Evolutionary conservation across 495 filamentous ascomycete species (phyloP).

Genomic region (Hypoxylon lenormandii): DNA sequence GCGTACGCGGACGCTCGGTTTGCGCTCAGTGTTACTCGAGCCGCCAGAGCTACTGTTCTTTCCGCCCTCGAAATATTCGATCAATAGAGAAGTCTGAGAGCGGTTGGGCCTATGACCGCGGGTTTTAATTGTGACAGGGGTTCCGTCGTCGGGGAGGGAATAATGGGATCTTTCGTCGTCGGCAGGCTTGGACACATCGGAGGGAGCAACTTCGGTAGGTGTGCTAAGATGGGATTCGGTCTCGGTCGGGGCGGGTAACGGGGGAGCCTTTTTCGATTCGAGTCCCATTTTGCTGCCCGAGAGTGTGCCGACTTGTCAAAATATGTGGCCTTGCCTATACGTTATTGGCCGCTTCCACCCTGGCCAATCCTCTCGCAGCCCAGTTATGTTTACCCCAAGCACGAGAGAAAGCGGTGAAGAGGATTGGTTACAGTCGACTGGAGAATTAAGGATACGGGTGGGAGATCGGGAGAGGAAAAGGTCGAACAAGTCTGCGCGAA

Average conservation of each 20-base stretch:
- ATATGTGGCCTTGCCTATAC: conserved; percentile 38
- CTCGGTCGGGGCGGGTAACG: conserved; percentile 82
- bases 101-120: conserved; percentile 70
- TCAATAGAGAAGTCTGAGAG: conserved; percentile 92
- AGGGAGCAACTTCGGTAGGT: conserved; percentile 69
- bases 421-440: conserved; percentile 17
- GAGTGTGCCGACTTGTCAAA: conserved; percentile 36
- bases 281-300: conserved; percentile 72
- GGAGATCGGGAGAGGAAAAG: conserved; percentile 13
- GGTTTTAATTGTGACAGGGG: conserved; percentile 87
- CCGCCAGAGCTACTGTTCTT: conserved; percentile 68
- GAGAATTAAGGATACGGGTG: conserved; percentile 14
- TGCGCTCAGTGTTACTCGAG: conserved; percentile 56
- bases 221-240: conserved; percentile 72
- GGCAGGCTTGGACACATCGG: conserved; percentile 83
- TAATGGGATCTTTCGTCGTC: conserved; percentile 74
- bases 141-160: conserved; percentile 95
- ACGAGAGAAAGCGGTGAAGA: conserved; percentile 39
- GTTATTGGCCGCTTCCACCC: conserved; percentile 41
- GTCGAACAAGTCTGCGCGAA: conserved; percentile 21
- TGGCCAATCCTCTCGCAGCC: conserved; percentile 38
- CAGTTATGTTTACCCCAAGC: conserved; percentile 31
- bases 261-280: conserved; percentile 71
- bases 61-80: conserved; percentile 96
- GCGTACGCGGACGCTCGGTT: conserved; percentile 94